Conservation (phyloP, 2,329 filamentous ascomycete species). For the Paecilomyces sp. region DNA sequence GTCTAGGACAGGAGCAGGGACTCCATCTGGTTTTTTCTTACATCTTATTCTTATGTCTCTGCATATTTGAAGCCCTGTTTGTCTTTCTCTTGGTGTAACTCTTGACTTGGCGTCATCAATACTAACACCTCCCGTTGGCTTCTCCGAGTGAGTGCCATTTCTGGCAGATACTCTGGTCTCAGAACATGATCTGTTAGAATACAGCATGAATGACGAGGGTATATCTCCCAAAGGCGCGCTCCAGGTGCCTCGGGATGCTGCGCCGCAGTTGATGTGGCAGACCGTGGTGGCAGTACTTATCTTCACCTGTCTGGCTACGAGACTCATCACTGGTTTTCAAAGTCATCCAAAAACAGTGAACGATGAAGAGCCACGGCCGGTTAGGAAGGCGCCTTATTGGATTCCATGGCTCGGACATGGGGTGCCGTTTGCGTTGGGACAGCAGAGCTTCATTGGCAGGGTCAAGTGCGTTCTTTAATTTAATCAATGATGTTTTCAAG, state of each 20-base stretch:
- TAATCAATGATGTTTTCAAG: neutral
- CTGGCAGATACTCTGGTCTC: neutral
- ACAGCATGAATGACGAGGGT: neutral
- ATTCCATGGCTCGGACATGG: constrained; percentile 52
- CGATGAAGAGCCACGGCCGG: constrained; percentile 23
- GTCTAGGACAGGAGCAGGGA: neutral
- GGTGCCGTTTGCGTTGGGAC: constrained; percentile 40
- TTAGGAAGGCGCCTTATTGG: constrained; percentile 52
- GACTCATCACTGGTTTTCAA: constrained; percentile 29
- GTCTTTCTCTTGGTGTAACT: neutral
- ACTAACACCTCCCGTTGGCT: neutral
- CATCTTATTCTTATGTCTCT: neutral
- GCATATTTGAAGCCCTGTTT: neutral
- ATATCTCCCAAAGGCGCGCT: constrained; percentile 7
- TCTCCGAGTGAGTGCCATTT: neutral
- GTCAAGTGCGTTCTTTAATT: constrained; percentile 26
- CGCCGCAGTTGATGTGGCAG: constrained; percentile 16
- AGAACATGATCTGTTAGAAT: neutral
- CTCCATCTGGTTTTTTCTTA: neutral
- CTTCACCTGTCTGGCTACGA: constrained; percentile 29
- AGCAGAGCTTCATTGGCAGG: constrained; percentile 37
- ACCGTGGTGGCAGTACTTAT: constrained; percentile 20
- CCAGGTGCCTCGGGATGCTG: constrained; percentile 12
- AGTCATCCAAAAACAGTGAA: constrained; percentile 16
- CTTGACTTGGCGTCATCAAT: neutral